These are phyloP conservation scores for Syzygium malaccense DNA, from an alignment of 441 rosid genomes.

Conservation along the genomic window DNA sequence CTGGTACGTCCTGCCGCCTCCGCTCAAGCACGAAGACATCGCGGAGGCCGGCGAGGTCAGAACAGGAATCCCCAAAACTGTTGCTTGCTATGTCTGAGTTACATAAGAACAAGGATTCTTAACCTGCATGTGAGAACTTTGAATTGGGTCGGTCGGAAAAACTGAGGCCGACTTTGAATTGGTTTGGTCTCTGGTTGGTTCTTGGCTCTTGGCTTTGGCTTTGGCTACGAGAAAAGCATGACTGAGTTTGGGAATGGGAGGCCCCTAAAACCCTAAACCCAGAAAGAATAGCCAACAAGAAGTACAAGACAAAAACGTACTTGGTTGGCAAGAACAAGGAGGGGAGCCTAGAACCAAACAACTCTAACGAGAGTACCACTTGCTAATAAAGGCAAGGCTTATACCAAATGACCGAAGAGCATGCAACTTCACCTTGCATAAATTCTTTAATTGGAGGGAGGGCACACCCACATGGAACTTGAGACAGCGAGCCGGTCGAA, in stretches of 20 bases:
- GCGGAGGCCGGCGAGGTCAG: not conserved
- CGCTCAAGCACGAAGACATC: conserved; percentile 11
- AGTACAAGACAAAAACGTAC: not conserved
- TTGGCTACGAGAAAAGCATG: not conserved
- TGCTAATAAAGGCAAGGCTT: not conserved
- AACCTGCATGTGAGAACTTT: not conserved
- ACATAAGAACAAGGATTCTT: not conserved
- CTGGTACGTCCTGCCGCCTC: conserved; percentile 10
- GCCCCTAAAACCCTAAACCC: not conserved
- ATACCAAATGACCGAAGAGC: not conserved
- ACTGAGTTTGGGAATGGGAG: not conserved
- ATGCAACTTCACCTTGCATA: not conserved
- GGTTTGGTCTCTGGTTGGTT: not conserved
- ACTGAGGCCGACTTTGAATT: not conserved
- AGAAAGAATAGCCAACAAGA: not conserved
- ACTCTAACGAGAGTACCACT: not conserved
- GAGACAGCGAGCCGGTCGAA: not conserved
- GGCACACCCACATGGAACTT: not conserved
- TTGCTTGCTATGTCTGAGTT: not conserved
- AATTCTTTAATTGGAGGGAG: not conserved
- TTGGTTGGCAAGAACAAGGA: not conserved
- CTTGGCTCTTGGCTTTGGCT: not conserved
- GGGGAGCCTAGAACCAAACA: not conserved
- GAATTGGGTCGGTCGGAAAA: not conserved
- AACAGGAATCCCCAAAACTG: not conserved